Base-by-base conservation (phyloP, 371 early-diverging fungal genomes). In the Gilbertella persicaria region DNA sequence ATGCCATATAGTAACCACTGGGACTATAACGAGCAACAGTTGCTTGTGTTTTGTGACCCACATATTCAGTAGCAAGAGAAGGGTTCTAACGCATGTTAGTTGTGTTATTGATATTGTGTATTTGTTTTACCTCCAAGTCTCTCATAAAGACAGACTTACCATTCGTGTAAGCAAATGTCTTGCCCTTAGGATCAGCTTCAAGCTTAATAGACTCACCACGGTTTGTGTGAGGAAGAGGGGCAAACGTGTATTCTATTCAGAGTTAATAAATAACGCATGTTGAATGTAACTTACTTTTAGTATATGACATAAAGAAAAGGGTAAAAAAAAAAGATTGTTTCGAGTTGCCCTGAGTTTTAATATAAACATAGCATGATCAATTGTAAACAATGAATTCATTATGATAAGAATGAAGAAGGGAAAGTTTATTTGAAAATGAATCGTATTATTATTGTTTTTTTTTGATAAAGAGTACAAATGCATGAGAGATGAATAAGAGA, bases 1-100 rank as follows among this genome's bases (percentile, higher is more conserved):
- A 94, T 1, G 97, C 96, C 52, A 95, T 88, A 73, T 97, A 98
- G 73, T 83, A 95, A 33, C 98, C 97, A 50, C 90, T 88, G 0
- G 97, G 96, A 25, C 96, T 83, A 63, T 87, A 96, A 39, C 89
- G 78, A 12, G 97, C 97, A 13, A 94, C 96, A 6, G 93, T 94
- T 4, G 90, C 79, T 40, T 79, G 71, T 30, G 78, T 66, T 14
- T 82, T 77, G 63, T 98, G 98, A 12, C 88, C 91, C 3, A 85
- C 81, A 70, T 96, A 98, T 64, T 93, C 93, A 7, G 79, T 84
- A 24, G 93, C 87, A 43, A 92, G 69, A 29, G 71, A 73, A 1
- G 95, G 97, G 61, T 94, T 80, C 90, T 94, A 55, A 0, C 26
- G n/a, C 16, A 20, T 9, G 17, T n/a, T 16, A n/a, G n/a, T n/a